These are phyloP conservation scores for Leucogyrophana mollusca DNA, from an alignment of 768 basidiomycete genomes.

Conservation along the genomic window DNA sequence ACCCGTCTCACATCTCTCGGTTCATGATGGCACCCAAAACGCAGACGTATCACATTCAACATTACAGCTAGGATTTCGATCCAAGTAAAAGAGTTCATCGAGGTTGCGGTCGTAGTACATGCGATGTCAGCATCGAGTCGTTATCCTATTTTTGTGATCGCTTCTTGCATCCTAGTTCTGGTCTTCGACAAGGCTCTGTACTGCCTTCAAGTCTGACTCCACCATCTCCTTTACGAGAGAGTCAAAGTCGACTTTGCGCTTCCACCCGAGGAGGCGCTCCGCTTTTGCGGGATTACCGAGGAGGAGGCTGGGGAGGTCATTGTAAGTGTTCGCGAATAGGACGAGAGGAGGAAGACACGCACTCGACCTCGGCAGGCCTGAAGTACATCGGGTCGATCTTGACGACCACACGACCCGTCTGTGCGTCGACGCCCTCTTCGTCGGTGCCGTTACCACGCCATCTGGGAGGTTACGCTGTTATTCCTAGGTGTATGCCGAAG, in stretches of 20 bases:
- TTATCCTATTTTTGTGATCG: background rate
- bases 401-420: slow-evolving; percentile 72
- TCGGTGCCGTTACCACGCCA: slow-evolving; percentile 79
- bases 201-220: slow-evolving; percentile 71
- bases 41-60: no score
- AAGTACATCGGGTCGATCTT: slow-evolving; percentile 88
- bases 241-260: slow-evolving; percentile 80
- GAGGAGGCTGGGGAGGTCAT: slow-evolving; percentile 53
- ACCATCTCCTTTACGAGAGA: slow-evolving; percentile 93
- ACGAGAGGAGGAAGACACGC: slow-evolving; percentile 30
- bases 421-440: slow-evolving; percentile 73
- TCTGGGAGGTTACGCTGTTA: slow-evolving; percentile 31
- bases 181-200: slow-evolving; percentile 74
- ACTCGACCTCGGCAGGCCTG: slow-evolving; percentile 96
- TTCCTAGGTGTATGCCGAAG: background rate
- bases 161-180: slow-evolving; percentile 55
- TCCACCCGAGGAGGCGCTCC: slow-evolving; percentile 87
- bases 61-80: no score
- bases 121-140: no score
- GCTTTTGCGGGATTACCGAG: slow-evolving; percentile 90
- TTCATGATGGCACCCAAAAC: no score
- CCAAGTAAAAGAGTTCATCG: no score
- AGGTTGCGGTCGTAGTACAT: no score
- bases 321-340: slow-evolving; percentile 1
- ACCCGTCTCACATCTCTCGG: no score